These are phyloP conservation scores for Russula lepida DNA, from an alignment of 768 basidiomycete species.

Conservation along the genomic window DNA sequence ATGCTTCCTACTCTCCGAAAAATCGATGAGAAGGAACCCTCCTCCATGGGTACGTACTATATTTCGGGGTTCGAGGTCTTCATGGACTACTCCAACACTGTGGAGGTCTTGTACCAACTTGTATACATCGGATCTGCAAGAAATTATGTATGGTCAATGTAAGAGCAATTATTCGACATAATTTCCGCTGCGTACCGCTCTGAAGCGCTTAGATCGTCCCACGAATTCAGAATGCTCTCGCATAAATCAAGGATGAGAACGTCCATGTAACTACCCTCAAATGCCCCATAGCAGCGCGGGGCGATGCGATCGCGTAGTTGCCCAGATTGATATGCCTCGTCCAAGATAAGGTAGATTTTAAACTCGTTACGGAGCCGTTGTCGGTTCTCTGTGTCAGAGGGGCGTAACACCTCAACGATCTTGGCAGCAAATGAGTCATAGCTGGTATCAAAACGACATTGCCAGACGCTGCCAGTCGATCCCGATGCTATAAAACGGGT, in stretches of 20 bases:
- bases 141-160: no score
- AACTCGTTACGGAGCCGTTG: not conserved
- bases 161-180: not conserved
- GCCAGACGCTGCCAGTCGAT: not conserved
- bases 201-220: not conserved
- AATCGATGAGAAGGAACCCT: not conserved
- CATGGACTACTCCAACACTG: not conserved
- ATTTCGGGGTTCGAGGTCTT: not conserved
- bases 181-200: not conserved
- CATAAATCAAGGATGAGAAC: not conserved
- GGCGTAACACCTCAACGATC: not conserved
- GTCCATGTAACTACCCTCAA: not conserved
- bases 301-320: not conserved
- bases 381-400: not conserved
- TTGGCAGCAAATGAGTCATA: not conserved
- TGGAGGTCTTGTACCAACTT: not conserved
- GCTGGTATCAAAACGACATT: not conserved
- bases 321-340: not conserved
- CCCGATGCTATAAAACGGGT: not conserved
- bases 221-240: not conserved
- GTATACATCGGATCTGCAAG: not conserved
- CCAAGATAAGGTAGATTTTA: not conserved
- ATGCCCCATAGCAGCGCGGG: not conserved
- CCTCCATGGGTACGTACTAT: not conserved
- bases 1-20: not conserved